Conservation (phyloP, 306 rosid genomes). For the Cicer bijugum region DNA sequence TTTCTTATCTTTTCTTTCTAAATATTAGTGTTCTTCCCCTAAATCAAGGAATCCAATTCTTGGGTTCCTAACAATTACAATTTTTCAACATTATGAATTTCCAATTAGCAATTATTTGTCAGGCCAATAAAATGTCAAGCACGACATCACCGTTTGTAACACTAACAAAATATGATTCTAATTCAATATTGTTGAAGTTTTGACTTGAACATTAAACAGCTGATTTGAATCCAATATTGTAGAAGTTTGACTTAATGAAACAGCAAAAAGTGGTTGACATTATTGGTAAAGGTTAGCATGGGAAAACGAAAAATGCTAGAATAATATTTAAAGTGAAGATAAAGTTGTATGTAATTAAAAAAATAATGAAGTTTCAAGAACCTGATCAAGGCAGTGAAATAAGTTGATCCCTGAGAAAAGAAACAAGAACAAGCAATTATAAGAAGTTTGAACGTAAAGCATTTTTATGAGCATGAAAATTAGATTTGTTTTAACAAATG, state of each 20-base stretch:
- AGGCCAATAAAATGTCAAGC: constrained; percentile 6
- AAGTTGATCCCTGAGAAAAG: constrained; percentile 65
- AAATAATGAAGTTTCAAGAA: constrained; percentile 44
- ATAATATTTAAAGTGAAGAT: constrained; percentile 28
- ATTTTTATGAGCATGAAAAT: constrained; percentile 11
- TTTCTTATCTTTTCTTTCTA: too few species aligned
- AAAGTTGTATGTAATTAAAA: constrained; percentile 28
- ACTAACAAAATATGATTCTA: constrained; percentile 22
- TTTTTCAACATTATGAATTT: constrained; percentile 29
- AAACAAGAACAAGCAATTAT: constrained; percentile 43
- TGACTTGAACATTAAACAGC: constrained; percentile 19
- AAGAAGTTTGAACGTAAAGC: constrained; percentile 35
- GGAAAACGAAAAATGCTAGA: not conserved
- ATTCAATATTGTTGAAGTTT: constrained; percentile 19
- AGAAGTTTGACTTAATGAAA: constrained; percentile 18
- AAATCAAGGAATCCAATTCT: too few species aligned
- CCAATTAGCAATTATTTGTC: constrained; percentile 20
- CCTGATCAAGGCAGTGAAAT: constrained; percentile 77
- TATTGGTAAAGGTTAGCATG: constrained; percentile 18
- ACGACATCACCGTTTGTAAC: constrained; percentile 2
- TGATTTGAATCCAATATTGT: constrained; percentile 3
- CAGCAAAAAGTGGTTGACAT: constrained; percentile 14
- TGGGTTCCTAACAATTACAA: too few species aligned
- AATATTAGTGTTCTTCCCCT: too few species aligned
- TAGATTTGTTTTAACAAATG: constrained; percentile 3